Percentiles rank a stretch among this genome's conserved stretches.
Conservation (phyloP, 2,329 filamentous ascomycete genomes). For the Colletotrichum orbiculare region DNA sequence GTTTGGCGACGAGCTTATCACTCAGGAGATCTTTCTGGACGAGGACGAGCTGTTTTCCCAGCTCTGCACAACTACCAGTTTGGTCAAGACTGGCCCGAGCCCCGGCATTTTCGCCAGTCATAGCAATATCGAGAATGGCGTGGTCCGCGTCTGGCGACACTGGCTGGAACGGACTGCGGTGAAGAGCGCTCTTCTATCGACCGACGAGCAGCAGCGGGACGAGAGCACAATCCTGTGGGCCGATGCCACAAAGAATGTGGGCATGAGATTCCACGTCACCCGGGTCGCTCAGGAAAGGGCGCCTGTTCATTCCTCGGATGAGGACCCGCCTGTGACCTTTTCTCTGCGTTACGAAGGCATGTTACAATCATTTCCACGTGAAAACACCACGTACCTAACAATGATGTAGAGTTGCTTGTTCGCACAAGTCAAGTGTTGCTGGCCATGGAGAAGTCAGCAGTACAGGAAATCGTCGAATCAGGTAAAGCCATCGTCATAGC, state of each 20-base stretch:
- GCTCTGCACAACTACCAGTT: constrained; percentile 73
- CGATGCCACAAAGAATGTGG: constrained; percentile 70
- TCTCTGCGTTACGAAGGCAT: constrained; percentile 78
- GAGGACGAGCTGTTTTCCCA: constrained; percentile 79
- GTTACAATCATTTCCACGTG: constrained; percentile 36
- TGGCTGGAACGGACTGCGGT: constrained; percentile 71
- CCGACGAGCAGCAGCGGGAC: constrained; percentile 30
- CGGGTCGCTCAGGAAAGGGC: constrained; percentile 48
- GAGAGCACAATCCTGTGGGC: constrained; percentile 71
- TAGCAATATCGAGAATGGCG: constrained; percentile 73
- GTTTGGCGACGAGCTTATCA: constrained; percentile 57
- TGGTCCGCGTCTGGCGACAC: constrained; percentile 77
- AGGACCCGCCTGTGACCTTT: constrained; percentile 77
- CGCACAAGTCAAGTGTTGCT: constrained; percentile 72
- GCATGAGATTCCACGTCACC: constrained; percentile 73
- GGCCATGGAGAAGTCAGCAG: constrained; percentile 72
- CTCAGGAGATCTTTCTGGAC: constrained; percentile 73
- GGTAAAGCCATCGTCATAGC: constrained; percentile 77
- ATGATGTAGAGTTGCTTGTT: constrained; percentile 72
- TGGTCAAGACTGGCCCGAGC: constrained; percentile 73
- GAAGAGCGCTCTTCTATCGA: constrained; percentile 50
- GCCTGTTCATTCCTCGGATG: constrained; percentile 66
- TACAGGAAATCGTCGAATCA: constrained; percentile 67
- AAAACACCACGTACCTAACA: constrained; percentile 30
- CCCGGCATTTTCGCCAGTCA: constrained; percentile 72